Evolutionary conservation across 2,329 filamentous ascomycete species (phyloP).

Genomic region (Dactylellina cionopaga): DNA sequence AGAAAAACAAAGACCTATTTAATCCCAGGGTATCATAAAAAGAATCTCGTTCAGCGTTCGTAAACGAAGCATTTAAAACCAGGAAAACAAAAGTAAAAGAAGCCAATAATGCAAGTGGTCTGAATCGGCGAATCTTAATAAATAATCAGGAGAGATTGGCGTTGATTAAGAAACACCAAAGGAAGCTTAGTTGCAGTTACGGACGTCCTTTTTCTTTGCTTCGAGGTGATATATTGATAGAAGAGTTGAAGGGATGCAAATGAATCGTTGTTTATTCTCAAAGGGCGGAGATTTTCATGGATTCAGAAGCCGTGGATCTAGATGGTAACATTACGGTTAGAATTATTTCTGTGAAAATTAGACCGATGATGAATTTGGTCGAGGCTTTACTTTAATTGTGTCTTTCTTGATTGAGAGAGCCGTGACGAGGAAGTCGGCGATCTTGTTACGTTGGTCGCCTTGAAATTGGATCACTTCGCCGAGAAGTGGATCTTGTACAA

Average conservation of each 20-base stretch:
- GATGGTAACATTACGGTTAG: not conserved
- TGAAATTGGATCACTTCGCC: conserved; percentile 99
- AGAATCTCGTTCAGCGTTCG: conserved; percentile 16
- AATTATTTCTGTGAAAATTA: not conserved
- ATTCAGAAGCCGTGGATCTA: conserved; percentile 50
- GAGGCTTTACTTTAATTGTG: conserved; percentile 20
- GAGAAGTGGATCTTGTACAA: conserved; percentile 94
- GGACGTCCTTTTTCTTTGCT: conserved; percentile 10
- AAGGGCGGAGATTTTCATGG: conserved; percentile 20
- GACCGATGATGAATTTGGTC: not conserved
- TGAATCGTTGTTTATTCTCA: conserved; percentile 33
- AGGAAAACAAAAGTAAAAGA: conserved; percentile 12
- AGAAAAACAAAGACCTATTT: conserved; percentile 40
- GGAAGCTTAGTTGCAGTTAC: not conserved
- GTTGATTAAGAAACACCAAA: conserved; percentile 6
- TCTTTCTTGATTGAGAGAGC: conserved; percentile 15
- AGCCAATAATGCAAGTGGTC: not conserved
- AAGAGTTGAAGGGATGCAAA: conserved; percentile 41
- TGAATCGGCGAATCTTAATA: not conserved
- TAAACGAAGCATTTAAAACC: conserved; percentile 26
- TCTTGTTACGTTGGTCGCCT: conserved; percentile 98
- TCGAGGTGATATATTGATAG: conserved; percentile 24
- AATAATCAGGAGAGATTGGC: not conserved
- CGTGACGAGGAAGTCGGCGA: conserved; percentile 77
- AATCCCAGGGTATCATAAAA: conserved; percentile 51